Evolutionary conservation across 179 eudicot genomes (phyloP).

Genomic region (Beta lomatogona): DNA sequence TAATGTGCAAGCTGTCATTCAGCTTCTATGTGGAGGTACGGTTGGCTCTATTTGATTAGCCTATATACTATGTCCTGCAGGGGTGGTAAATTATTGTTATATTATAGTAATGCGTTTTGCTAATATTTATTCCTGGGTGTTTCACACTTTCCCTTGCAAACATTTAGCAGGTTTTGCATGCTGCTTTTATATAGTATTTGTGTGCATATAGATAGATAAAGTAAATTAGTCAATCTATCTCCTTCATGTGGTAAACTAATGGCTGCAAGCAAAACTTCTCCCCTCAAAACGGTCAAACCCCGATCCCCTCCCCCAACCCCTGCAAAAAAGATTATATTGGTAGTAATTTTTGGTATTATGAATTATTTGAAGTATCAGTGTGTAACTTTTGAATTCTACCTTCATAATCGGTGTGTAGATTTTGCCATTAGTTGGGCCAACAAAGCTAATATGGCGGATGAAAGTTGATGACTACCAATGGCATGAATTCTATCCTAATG

Average conservation of each 20-base stretch:
- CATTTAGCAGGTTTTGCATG: background rate
- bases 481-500: conserved; percentile 92
- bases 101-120: conserved; percentile 1
- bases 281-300: background rate
- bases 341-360: background rate
- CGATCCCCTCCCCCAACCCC: background rate
- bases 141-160: background rate
- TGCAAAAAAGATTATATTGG: background rate
- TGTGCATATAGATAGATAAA: too few species aligned
- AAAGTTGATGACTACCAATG: conserved; percentile 65
- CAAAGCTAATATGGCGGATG: conserved; percentile 74
- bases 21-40: conserved; percentile 96
- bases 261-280: background rate
- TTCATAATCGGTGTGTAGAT: conserved; percentile 48
- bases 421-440: conserved; percentile 79
- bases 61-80: background rate
- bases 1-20: conserved; percentile 90
- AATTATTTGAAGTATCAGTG: conserved; percentile 11
- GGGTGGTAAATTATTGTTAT: background rate
- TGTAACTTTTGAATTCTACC: conserved; percentile 4
- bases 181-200: too few species aligned
- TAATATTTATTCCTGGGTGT: background rate
- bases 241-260: background rate
- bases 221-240: background rate
- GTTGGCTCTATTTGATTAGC: conserved; percentile 4